These are phyloP conservation scores for Paramecium pentaurelia DNA, from an alignment of 73 alveolate species.

Conservation along the genomic window DNA sequence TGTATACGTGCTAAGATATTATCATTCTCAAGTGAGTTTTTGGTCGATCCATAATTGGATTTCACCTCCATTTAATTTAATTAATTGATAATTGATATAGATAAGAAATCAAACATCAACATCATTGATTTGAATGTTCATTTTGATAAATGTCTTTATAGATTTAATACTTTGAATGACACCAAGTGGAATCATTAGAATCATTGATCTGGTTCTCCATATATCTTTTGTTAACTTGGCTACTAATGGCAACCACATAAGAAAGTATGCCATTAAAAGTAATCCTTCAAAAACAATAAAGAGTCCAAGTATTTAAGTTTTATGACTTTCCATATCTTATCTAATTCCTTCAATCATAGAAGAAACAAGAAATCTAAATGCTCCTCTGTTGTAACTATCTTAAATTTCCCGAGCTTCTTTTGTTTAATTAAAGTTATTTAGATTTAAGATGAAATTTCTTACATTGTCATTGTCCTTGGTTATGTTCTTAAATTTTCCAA, in stretches of 20 bases:
- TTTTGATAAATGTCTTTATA: constrained; percentile 36
- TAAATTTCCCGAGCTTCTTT: not conserved
- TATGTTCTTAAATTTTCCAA: constrained; percentile 27
- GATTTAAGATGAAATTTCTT: not conserved
- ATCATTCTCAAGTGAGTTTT: not conserved
- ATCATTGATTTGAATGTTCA: constrained; percentile 1
- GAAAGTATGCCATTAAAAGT: constrained; percentile 36
- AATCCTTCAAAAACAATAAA: constrained; percentile 56
- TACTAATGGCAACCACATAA: constrained; percentile 50
- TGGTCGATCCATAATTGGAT: constrained; percentile 6
- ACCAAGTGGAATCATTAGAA: constrained; percentile 51
- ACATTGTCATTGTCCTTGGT: not conserved
- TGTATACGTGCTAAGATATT: not conserved
- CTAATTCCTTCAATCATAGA: constrained; percentile 8
- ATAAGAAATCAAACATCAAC: constrained; percentile 25
- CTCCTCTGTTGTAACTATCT: constrained; percentile 33
- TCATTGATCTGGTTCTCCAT: constrained; percentile 62
- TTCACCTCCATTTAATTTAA: not conserved
- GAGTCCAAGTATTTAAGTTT: constrained; percentile 27
- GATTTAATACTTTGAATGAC: constrained; percentile 43
- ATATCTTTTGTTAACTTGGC: constrained; percentile 39
- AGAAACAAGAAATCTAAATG: not conserved
- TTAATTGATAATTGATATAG: not conserved
- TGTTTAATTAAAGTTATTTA: constrained; percentile 12
- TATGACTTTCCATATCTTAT: not conserved